phyloP scores from a whole-genome alignment of 1,284 basidiomycete species.

The Sanghuangporus weigelae region DNA sequence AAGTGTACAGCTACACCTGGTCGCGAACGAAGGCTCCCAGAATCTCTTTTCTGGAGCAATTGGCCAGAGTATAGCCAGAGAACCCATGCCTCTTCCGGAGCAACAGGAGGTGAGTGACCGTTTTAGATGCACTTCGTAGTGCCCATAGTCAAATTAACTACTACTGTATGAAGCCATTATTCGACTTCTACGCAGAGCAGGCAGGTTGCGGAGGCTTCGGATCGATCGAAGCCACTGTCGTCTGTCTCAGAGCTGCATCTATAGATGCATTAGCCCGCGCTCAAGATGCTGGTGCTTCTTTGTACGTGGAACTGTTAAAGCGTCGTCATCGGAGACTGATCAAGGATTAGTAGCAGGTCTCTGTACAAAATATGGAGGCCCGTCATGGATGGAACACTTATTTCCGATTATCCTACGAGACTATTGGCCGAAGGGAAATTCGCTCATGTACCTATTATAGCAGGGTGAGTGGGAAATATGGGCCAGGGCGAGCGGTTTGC shows the following conservation, averaged over 20 bases:
- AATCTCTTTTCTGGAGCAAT: constrained; percentile 47
- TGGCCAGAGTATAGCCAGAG: constrained; percentile 53
- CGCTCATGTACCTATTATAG: constrained; percentile 46
- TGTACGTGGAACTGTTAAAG: constrained; percentile 20
- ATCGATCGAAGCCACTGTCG: constrained; percentile 31
- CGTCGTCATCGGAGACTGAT: constrained; percentile 1
- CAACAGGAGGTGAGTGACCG: constrained; percentile 39
- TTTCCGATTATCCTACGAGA: constrained; percentile 43
- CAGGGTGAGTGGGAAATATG: constrained; percentile 38
- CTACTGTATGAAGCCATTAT: constrained; percentile 36
- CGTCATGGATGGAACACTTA: constrained; percentile 44
- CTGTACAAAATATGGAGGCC: constrained; percentile 35
- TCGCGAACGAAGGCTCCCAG: constrained; percentile 34
- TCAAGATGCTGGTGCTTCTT: constrained; percentile 42
- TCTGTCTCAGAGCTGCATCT: constrained; percentile 43
- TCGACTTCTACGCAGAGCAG: constrained; percentile 40
- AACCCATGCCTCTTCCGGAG: constrained; percentile 42
- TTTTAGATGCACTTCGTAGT: not conserved
- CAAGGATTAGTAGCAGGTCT: constrained; percentile 30
- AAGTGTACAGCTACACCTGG: constrained; percentile 50
- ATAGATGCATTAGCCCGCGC: constrained; percentile 46
- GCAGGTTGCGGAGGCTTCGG: constrained; percentile 42
- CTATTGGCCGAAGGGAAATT: constrained; percentile 41
- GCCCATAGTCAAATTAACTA: not conserved
- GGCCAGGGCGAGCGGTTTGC: not conserved